phyloP scores from a whole-genome alignment of 306 rosid genomes.

The Begonia loranthoides region DNA sequence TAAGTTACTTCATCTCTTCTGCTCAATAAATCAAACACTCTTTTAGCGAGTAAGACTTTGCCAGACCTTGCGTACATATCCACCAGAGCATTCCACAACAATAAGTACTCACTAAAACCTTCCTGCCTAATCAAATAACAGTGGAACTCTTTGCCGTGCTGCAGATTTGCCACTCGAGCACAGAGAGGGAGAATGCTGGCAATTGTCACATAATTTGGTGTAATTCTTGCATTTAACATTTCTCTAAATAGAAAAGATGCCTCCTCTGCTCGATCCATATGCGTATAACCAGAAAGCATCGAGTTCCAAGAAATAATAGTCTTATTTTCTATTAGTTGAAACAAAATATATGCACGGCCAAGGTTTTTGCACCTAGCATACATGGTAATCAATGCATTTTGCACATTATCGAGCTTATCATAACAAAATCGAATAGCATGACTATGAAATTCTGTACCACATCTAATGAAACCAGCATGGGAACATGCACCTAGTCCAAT shows the following conservation, averaged over 20 bases:
- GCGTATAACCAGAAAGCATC: conserved; percentile 67
- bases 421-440: conserved; percentile 36
- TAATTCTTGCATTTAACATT: conserved; percentile 38
- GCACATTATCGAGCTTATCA: conserved; percentile 33
- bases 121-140: conserved; percentile 52
- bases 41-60: conserved; percentile 55
- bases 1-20: conserved; percentile 67
- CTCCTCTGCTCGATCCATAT: conserved; percentile 53
- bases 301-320: conserved; percentile 65
- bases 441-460: conserved; percentile 81
- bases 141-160: conserved; percentile 83
- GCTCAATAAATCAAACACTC: conserved; percentile 55
- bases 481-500: conserved; percentile 71
- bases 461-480: conserved; percentile 45
- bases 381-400: conserved; percentile 73
- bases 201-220: conserved; percentile 67
- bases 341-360: conserved; percentile 40
- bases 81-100: conserved; percentile 69
- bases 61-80: conserved; percentile 90
- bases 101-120: conserved; percentile 30
- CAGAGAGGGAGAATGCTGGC: conserved; percentile 87
- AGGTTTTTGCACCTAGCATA: conserved; percentile 79
- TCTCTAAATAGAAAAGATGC: conserved; percentile 64
- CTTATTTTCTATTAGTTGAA: conserved; percentile 32
- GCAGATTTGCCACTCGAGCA: conserved; percentile 74